A percentile compares a stretch with the other conserved stretches of the same genome.
phyloP scores from a whole-genome alignment of 2,329 filamentous ascomycete genomes.

The Stagonosporopsis tanaceti region DNA sequence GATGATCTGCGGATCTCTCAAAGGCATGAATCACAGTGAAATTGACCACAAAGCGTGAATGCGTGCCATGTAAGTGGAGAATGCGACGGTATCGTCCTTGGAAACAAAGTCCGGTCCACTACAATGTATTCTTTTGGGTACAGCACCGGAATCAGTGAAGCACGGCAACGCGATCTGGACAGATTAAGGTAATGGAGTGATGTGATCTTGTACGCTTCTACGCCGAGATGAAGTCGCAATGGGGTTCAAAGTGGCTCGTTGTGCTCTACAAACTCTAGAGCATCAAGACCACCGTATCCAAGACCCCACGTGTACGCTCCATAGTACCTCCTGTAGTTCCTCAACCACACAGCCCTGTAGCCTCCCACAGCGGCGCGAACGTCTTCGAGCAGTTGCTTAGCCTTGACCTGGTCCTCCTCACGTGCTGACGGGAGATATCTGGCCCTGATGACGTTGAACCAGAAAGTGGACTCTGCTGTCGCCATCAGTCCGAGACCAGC shows the following conservation, averaged over 20 bases:
- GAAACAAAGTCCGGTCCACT: too few relatives aligned
- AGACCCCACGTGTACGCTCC: slow-evolving; percentile 31
- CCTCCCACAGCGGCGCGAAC: slow-evolving; percentile 16
- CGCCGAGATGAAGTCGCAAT: not conserved
- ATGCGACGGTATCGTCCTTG: too few relatives aligned
- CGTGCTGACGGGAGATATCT: slow-evolving; percentile 35
- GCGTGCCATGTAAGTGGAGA: too few relatives aligned
- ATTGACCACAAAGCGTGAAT: too few relatives aligned
- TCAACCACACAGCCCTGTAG: slow-evolving; percentile 29
- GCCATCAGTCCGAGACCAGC: slow-evolving; percentile 33
- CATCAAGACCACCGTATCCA: slow-evolving; percentile 25
- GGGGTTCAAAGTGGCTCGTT: too few relatives aligned
- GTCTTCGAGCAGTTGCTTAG: slow-evolving; percentile 24
- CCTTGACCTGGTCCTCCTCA: slow-evolving; percentile 24
- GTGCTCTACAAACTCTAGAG: not conserved
- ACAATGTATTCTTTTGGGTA: slow-evolving; percentile 19
- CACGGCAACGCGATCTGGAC: slow-evolving; percentile 30
- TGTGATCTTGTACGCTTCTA: slow-evolving; percentile 23
- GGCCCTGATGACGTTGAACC: slow-evolving; percentile 36
- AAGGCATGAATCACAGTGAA: too few relatives aligned
- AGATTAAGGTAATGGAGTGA: slow-evolving; percentile 12
- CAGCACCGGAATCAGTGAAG: slow-evolving; percentile 31
- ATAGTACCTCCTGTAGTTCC: slow-evolving; percentile 32
- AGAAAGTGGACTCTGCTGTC: slow-evolving; percentile 39
- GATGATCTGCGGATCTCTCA: too few relatives aligned